phyloP scores from a whole-genome alignment of 257 asterid genomes.

The Craterostigma plantagineum region DNA sequence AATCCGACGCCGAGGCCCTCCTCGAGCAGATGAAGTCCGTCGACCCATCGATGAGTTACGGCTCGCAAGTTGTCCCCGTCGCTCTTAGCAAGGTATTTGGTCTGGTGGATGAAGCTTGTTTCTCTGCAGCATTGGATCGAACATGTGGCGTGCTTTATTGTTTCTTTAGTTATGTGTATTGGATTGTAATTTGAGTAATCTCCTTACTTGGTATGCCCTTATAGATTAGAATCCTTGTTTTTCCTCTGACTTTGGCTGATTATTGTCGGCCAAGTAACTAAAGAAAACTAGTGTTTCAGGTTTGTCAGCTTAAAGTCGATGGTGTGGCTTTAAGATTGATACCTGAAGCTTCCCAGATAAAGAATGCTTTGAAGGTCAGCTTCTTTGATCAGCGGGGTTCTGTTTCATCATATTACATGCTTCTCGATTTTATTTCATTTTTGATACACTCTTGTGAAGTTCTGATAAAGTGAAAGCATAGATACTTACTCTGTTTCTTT shows the following conservation, averaged over 20 bases:
- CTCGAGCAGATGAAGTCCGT: conserved; percentile 53
- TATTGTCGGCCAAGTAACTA: neutral
- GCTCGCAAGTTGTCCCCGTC: conserved; percentile 64
- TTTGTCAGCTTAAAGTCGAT: conserved; percentile 69
- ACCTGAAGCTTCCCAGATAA: conserved; percentile 82
- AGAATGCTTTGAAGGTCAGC: conserved; percentile 61
- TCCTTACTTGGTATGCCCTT: too few species aligned
- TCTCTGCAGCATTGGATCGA: conserved; percentile 16
- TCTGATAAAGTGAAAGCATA: neutral
- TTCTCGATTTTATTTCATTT: too few species aligned
- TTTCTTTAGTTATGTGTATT: neutral
- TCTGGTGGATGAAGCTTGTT: neutral
- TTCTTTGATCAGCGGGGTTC: too few species aligned
- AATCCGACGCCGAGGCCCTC: conserved; percentile 60
- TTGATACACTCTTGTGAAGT: too few species aligned
- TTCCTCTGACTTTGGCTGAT: neutral
- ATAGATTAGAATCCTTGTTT: neutral
- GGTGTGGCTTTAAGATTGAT: conserved; percentile 85
- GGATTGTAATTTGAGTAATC: neutral
- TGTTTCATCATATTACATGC: too few species aligned
- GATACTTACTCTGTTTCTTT: neutral
- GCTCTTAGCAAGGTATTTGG: conserved; percentile 61
- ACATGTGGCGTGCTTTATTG: conserved; percentile 1
- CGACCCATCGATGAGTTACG: conserved; percentile 45
- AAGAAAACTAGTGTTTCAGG: conserved; percentile 32